Evolutionary conservation across 2,329 filamentous ascomycete genomes (phyloP), one percentile per base, ranked within the genome.

Genomic region (Penicillium verrucosum): DNA sequence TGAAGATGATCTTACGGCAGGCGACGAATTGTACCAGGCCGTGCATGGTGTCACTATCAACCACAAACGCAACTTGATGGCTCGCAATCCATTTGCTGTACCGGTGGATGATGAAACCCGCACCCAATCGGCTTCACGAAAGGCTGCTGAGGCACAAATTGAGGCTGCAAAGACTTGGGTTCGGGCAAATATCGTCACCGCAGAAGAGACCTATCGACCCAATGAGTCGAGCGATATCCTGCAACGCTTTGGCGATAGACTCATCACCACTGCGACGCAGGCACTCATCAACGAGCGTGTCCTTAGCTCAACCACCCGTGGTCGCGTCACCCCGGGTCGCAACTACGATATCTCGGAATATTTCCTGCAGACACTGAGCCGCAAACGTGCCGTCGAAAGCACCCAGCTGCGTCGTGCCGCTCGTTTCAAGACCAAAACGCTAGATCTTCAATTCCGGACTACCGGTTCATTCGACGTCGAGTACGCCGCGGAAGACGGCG

Each of bases 111-210:
- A 61, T 16, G 51, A 57, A n/a, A n/a, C 42, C 18, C 36, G 46
- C 25, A 45, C 23, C n/a, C 46, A 45, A 48, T 18, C 50, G 11
- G 59, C 38, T 12, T 30, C 37, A 9, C 61, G 57, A 21, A 65
- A 65, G 52, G 37, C 52, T 18, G 61, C 70, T 12, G 56, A 68
- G 14, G 58, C 65, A 18, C 63, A 65, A 11, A 60, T 77, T 4
- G 71, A 75, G 4, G 64, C 72, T 8, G 76, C 74, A 37, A 79
- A 78, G 65, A 73, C 73, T n/a, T 81, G 76, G 77, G 72, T 80
- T 44, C 75, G 79, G 12, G 76, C 79, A 21, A 80, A 79, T 40
- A 65, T 79, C 29, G 65, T 79, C 34, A 78, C 78, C 0, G 69
- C 74, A 1, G 73, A 78, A 45, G 70, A 75, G 21, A 69, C 65